These are phyloP conservation scores for Podila verticillata DNA, from an alignment of 192 early-diverging fungal species.

Conservation along the genomic window DNA sequence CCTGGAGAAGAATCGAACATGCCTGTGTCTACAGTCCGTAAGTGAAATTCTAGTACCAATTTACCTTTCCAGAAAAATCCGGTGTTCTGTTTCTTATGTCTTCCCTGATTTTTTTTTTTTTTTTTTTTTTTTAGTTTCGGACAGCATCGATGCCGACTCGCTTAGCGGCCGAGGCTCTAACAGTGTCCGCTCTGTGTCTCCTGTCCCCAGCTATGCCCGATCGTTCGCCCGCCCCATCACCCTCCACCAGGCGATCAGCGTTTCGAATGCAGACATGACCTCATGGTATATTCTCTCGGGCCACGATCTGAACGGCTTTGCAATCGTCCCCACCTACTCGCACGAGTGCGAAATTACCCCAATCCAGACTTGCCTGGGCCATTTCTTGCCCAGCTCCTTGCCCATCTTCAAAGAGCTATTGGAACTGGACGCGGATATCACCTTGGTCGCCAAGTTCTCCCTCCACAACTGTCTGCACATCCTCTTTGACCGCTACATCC, in stretches of 20 bases:
- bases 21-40: conserved; percentile 31
- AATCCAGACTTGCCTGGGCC: conserved; percentile 39
- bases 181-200: conserved; percentile 39
- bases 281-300: conserved; percentile 47
- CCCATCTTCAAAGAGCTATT: conserved; percentile 37
- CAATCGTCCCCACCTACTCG: conserved; percentile 38
- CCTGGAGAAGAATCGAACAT: conserved; percentile 42
- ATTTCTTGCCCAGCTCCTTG: conserved; percentile 23
- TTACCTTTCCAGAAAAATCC: neutral
- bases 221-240: conserved; percentile 13
- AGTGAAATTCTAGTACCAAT: conserved; percentile 5
- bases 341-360: conserved; percentile 47
- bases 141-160: conserved; percentile 35
- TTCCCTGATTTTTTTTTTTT: neutral
- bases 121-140: conserved; percentile 20
- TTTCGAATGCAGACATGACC: conserved; percentile 45
- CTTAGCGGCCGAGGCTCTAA: conserved; percentile 29
- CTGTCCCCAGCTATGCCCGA: conserved; percentile 7
- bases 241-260: conserved; percentile 33
- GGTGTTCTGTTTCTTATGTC: neutral
- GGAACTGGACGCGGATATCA: conserved; percentile 34
- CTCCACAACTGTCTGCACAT: conserved; percentile 40
- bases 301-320: conserved; percentile 46
- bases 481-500: conserved; percentile 36
- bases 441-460: conserved; percentile 26